These are phyloP conservation scores for Amanita fuliginea DNA, from an alignment of 768 basidiomycete species.

Conservation along the genomic window DNA sequence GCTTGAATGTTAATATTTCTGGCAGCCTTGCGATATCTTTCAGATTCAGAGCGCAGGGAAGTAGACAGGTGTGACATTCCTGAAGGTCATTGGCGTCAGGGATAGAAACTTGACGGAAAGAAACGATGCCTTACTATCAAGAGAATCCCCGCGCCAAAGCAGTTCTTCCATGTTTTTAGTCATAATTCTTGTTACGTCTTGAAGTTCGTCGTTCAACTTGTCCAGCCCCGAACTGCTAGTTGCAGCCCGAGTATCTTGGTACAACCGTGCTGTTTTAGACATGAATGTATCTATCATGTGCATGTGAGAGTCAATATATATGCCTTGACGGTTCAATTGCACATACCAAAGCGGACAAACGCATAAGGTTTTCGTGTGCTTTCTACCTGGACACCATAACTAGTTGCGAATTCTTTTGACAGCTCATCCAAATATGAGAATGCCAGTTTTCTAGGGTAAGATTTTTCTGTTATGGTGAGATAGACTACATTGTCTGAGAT, in stretches of 20 bases:
- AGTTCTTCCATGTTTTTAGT: constrained; percentile 99
- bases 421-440: constrained; percentile 97
- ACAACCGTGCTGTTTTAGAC: constrained; percentile 92
- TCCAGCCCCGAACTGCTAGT: constrained; percentile 58
- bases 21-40: constrained; percentile 94
- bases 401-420: constrained; percentile 88
- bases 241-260: constrained; percentile 86
- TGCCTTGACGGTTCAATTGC: too few relatives aligned
- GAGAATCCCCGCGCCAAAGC: constrained; percentile 93
- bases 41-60: constrained; percentile 89
- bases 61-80: constrained; percentile 97
- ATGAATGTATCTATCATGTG: constrained; percentile 82
- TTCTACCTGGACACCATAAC: constrained; percentile 92
- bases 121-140: constrained; percentile 61
- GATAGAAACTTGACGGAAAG: background rate
- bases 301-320: too few relatives aligned
- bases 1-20: constrained; percentile 90
- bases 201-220: constrained; percentile 88
- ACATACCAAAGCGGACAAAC: constrained; percentile 92
- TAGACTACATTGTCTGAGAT: constrained; percentile 92
- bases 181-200: constrained; percentile 99
- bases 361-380: constrained; percentile 94
- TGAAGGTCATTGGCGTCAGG: constrained; percentile 3
- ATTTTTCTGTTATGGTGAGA: constrained; percentile 91
- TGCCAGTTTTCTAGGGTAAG: constrained; percentile 92